Conservation (phyloP, 495 filamentous ascomycete genomes). For the Parachaetomium inaequale region DNA sequence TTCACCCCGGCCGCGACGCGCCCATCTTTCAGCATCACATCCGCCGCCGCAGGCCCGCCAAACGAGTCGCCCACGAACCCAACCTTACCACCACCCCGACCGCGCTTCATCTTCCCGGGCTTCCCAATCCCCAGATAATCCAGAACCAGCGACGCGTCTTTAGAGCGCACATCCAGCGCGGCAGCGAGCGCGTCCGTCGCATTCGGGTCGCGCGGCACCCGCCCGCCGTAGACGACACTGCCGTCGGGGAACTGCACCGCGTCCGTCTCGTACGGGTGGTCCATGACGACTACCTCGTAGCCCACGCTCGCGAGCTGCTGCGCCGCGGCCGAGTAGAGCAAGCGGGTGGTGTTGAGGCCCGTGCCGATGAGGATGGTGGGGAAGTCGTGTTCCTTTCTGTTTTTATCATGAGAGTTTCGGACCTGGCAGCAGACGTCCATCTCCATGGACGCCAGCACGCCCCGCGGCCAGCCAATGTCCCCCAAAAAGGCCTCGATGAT, state of each 20-base stretch:
- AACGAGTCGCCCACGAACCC: slow-evolving; percentile 9
- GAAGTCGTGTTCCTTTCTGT: neutral
- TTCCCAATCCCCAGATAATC: neutral
- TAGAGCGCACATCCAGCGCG: slow-evolving; percentile 5
- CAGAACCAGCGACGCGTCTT: slow-evolving; percentile 2
- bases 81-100: neutral
- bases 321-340: neutral
- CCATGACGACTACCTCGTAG: slow-evolving; percentile 8
- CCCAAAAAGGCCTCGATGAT: neutral
- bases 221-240: slow-evolving; percentile 1
- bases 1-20: slow-evolving; percentile 8
- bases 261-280: slow-evolving; percentile 13
- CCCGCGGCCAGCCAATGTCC: slow-evolving; percentile 1
- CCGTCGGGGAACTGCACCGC: slow-evolving; percentile 13
- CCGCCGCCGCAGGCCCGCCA: neutral
- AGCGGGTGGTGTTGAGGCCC: slow-evolving; percentile 4
- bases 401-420: neutral
- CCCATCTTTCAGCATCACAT: neutral
- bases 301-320: slow-evolving; percentile 8
- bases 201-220: neutral
- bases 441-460: neutral
- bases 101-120: neutral
- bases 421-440: neutral
- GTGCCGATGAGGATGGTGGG: neutral
- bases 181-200: neutral